These are phyloP conservation scores for Draba incana DNA, from an alignment of 345 rosid species.

Conservation along the genomic window DNA sequence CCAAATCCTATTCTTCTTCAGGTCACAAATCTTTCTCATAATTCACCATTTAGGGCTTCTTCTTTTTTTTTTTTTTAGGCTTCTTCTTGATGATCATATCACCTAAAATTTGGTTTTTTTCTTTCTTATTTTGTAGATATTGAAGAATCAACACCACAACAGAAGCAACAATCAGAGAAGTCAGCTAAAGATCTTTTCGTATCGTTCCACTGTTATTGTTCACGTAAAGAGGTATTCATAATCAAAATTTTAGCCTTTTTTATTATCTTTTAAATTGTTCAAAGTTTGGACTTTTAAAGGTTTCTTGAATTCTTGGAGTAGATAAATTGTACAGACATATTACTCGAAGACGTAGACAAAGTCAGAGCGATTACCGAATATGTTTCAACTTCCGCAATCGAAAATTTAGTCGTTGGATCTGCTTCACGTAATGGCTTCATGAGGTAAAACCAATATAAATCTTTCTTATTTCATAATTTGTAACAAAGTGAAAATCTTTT, in stretches of 20 bases:
- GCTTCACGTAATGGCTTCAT: slow-evolving; percentile 69
- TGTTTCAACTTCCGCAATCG: slow-evolving; percentile 63
- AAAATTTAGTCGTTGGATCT: slow-evolving; percentile 80
- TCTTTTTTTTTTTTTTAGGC: no score
- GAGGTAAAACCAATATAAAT: slow-evolving; percentile 45
- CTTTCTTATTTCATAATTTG: slow-evolving; percentile 6
- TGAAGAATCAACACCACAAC: slow-evolving; percentile 36
- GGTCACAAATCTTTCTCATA: slow-evolving; percentile 13
- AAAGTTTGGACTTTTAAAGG: slow-evolving; percentile 18
- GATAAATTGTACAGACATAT: slow-evolving; percentile 62
- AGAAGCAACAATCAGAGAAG: slow-evolving; percentile 52
- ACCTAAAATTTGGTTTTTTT: background rate
- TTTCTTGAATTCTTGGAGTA: slow-evolving; percentile 34
- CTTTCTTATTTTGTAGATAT: slow-evolving; percentile 15
- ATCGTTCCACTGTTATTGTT: slow-evolving; percentile 82
- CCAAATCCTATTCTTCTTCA: slow-evolving; percentile 40
- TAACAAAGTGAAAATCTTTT: background rate
- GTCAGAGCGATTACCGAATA: slow-evolving; percentile 74
- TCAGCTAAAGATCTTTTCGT: slow-evolving; percentile 69
- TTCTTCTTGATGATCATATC: background rate
- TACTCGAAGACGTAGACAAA: slow-evolving; percentile 66
- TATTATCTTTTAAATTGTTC: background rate
- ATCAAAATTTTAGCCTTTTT: background rate
- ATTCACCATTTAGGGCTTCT: slow-evolving; percentile 1
- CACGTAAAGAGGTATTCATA: slow-evolving; percentile 74